These are phyloP conservation scores for Neurospora pannonica DNA, from an alignment of 495 filamentous ascomycete genomes.

Conservation along the genomic window DNA sequence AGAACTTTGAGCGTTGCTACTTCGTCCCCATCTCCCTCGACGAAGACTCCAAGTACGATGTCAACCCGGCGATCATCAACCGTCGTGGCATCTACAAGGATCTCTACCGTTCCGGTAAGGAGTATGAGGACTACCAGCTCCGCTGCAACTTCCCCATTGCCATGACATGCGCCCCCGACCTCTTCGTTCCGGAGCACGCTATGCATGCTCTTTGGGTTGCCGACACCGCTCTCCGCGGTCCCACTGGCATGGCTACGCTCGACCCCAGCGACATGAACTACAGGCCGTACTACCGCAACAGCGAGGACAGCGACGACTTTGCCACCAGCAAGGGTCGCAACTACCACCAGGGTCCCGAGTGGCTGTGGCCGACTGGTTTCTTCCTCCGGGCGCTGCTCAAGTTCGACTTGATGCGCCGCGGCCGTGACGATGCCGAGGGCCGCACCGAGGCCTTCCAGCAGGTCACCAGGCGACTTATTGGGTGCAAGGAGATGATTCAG, in stretches of 20 bases:
- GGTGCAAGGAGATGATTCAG: conserved; percentile 69
- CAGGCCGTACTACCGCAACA: conserved; percentile 86
- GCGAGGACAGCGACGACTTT: conserved; percentile 83
- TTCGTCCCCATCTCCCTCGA: conserved; percentile 61
- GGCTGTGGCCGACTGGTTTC: conserved; percentile 97
- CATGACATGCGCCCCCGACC: conserved; percentile 84
- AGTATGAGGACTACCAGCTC: conserved; percentile 96
- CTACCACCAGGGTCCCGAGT: conserved; percentile 98
- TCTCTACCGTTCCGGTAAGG: conserved; percentile 81
- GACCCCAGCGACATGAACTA: conserved; percentile 90
- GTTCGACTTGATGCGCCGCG: conserved; percentile 73
- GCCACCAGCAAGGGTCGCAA: conserved; percentile 86
- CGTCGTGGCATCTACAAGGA: conserved; percentile 97
- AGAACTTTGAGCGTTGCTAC: conserved; percentile 84
- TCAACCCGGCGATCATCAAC: conserved; percentile 71
- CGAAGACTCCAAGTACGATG: conserved; percentile 66
- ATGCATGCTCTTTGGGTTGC: conserved; percentile 67
- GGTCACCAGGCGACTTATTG: conserved; percentile 70
- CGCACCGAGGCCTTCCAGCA: conserved; percentile 88
- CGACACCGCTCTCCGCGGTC: conserved; percentile 71
- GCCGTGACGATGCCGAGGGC: conserved; percentile 46
- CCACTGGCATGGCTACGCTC: conserved; percentile 90
- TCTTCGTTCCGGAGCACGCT: conserved; percentile 72
- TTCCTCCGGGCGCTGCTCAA: conserved; percentile 83
- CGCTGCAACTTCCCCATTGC: conserved; percentile 91